Evolutionary conservation across 257 asterid genomes (phyloP), one percentile per base, ranked within the genome.

Genomic region (Anisodus acutangulus): DNA sequence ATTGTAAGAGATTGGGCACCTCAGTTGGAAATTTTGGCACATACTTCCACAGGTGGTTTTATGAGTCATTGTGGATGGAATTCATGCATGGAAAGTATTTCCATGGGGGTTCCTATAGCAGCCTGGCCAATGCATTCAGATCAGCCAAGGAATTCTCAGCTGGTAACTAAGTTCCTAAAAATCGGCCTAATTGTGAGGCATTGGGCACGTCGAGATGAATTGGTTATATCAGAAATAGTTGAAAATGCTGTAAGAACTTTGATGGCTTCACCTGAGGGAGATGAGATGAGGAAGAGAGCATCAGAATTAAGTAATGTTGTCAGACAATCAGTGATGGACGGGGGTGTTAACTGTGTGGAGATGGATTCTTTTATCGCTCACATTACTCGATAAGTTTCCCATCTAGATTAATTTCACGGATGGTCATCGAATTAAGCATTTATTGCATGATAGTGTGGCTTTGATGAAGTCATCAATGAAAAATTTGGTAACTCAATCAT

Each of bases 21-120:
- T 19, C 87, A 81, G 43, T 35, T 81, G 81, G 84, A 84, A 43
- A 81, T 67, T 43, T 9, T 72, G 60, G 85, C 31, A 31, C 84
- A 87, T 45, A 45, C 81, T 5, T 87, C 89, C 5, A 81, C 87
- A 0, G 89, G 89, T 10, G 85, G 84, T 68, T 84, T 87, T 71
- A 87, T 87, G 83, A 84, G 87, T 68, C 82, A 81, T 17, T 84
- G 87, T 13, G 85, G 89, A 74, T 87, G 89, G 89, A 84, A 87
- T 71, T 87, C 87, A 2, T 80, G 78, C 62, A 10, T 87, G 11
- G 89, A 81, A 76, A 84, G 87, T 60, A 86, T 87, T 8, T 82
- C 71, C 39, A 59, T 62, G 35, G 88, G 88, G 17, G 85, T 85
- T 26, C 88, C 85, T 8, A 71, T 85, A 11, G 88, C 83, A 1